Base-by-base conservation (phyloP, 164 flowering plant genomes). In the Sedum album region DNA sequence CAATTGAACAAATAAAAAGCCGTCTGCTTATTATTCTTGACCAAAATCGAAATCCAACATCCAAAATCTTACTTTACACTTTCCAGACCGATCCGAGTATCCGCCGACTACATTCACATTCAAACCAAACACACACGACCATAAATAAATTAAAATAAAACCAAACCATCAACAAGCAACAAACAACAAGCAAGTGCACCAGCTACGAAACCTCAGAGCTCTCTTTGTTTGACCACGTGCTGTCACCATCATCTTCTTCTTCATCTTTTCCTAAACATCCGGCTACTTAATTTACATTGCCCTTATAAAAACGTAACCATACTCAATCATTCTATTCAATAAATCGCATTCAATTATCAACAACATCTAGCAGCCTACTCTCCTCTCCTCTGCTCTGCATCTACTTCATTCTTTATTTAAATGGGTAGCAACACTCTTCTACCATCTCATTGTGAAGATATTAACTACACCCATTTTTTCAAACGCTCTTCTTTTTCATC, bases 141-240 rank as follows among this genome's bases (percentile, higher is more conserved):
- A 53, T 6, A 53, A 21, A 53, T 9, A 5, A 53, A 53, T 18
- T 13, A 23, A 53, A 53, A 23, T 13, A 18, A 53, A 49, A 49
- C n/a, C 4, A 49, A 49, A n/a, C n/a, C n/a, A 20, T n/a, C 4
- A 6, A 49, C 30, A 23, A 21, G 30, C 25, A 23, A 53, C 8
- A 13, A 28, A 13, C 13, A 2, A 26, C 15, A n/a, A n/a, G n/a
- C n/a, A n/a, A 9, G 11, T 14, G 15, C 14, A 25, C 33, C 20
- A 26, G 31, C 62, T 26, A 25, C 33, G 62, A 57, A 57, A 30
- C 33, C 33, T 30, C 33, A 28, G 18, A 57, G 62, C 33, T 57
- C 62, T 57, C 62, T 28, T 57, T 57, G 6, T 28, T 57, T 57
- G 62, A 57, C 62, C 62, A 28, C 62, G 33, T 57, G 30, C 8